A percentile compares a stretch with the other conserved stretches of the same genome.
Evolutionary conservation across 495 filamentous ascomycete genomes (phyloP).

Genomic region (Lentithecium fluviatile): DNA sequence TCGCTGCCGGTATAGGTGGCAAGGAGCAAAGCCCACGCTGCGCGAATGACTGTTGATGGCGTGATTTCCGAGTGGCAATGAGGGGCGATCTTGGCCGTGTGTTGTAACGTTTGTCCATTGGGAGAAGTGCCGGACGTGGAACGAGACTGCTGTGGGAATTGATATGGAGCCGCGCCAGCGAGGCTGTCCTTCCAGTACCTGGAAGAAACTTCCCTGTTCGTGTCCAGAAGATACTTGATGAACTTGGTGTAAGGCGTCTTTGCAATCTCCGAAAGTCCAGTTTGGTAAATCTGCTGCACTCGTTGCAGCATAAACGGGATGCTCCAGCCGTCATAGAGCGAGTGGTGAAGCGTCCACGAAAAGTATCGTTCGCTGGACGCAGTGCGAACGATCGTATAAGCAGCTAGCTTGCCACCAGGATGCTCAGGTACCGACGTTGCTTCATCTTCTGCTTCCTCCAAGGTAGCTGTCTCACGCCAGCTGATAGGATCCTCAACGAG

Average conservation of each 20-base stretch:
- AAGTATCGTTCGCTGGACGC: conserved; percentile 27
- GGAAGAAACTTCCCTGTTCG: conserved; percentile 7
- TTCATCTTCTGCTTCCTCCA: conserved; percentile 17
- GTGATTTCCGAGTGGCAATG: conserved; percentile 40
- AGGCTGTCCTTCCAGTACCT: conserved; percentile 23
- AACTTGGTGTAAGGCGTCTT: conserved; percentile 29
- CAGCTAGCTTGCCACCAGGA: conserved; percentile 17
- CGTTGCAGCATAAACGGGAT: conserved; percentile 26
- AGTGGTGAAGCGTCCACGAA: conserved; percentile 41
- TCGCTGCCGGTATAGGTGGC: conserved; percentile 47
- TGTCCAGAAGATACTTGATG: conserved; percentile 30
- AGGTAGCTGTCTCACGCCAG: conserved; percentile 14
- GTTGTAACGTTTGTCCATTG: conserved; percentile 7
- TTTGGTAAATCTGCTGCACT: conserved; percentile 23
- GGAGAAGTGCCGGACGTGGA: conserved; percentile 3
- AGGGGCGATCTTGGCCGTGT: conserved; percentile 16
- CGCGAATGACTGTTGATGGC: conserved; percentile 51
- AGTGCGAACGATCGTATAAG: conserved; percentile 25
- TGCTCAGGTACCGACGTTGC: conserved; percentile 5
- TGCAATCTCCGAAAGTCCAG: conserved; percentile 24
- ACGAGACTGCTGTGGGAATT: conserved; percentile 20
- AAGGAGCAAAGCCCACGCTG: conserved; percentile 55
- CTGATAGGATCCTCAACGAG: conserved; percentile 30
- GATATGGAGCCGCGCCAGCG: conserved; percentile 18
- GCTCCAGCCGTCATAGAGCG: conserved; percentile 40